These are phyloP conservation scores for Cercophora scortea DNA, from an alignment of 495 filamentous ascomycete species.

Conservation along the genomic window DNA sequence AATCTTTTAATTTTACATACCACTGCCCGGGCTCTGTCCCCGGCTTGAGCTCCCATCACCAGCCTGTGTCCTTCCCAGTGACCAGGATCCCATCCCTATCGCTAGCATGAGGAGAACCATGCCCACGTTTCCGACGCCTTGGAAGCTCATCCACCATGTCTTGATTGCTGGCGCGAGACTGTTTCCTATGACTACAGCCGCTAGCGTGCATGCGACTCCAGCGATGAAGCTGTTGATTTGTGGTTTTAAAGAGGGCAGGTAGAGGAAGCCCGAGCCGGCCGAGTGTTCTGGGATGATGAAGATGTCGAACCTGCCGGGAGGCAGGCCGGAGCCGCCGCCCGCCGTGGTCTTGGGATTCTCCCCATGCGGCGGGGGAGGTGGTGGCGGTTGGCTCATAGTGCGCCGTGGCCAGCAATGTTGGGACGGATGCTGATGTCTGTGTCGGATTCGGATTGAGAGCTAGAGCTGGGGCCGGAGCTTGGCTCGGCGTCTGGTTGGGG, in stretches of 20 bases:
- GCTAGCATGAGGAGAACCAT: conserved; percentile 53
- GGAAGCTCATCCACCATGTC: conserved; percentile 58
- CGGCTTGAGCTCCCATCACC: background rate
- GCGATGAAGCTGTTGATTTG: conserved; percentile 87
- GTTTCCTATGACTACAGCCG: conserved; percentile 57
- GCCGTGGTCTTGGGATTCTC: conserved; percentile 46
- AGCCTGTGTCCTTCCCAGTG: conserved; percentile 44
- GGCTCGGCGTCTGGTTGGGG: background rate
- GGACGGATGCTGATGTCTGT: background rate
- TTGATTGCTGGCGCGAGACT: conserved; percentile 60
- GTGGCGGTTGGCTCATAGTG: conserved; percentile 40
- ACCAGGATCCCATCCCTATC: conserved; percentile 72
- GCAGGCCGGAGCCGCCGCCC: conserved; percentile 46
- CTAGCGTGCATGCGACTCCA: conserved; percentile 66
- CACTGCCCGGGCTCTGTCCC: background rate
- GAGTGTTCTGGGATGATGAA: conserved; percentile 96
- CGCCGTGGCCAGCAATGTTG: conserved; percentile 13
- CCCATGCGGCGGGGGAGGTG: conserved; percentile 64
- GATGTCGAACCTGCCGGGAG: conserved; percentile 86
- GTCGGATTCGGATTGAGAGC: background rate
- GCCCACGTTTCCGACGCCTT: conserved; percentile 52
- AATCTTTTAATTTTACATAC: background rate
- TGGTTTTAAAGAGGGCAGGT: conserved; percentile 79
- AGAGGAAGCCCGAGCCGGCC: conserved; percentile 82
- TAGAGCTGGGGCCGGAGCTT: background rate